Percentiles rank a stretch among this genome's conserved stretches.
These are phyloP conservation scores for Termitomyces bulborhizus DNA, from an alignment of 768 basidiomycete species.

Conservation along the genomic window DNA sequence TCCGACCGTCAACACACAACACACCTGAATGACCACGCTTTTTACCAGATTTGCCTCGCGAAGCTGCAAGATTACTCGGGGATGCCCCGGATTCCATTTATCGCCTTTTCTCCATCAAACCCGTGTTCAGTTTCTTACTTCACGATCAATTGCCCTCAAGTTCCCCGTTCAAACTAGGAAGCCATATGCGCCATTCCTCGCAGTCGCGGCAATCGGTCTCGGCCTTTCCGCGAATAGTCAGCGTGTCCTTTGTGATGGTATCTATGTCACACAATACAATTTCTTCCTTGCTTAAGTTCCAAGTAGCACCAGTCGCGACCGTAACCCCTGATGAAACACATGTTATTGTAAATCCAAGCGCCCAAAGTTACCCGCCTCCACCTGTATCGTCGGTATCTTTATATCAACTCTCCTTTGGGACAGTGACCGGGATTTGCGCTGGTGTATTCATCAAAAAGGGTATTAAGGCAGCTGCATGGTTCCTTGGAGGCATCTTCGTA, in stretches of 20 bases:
- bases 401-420: constrained; percentile 85
- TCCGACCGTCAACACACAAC: background rate
- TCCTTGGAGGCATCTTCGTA: constrained; percentile 88
- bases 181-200: constrained; percentile 12
- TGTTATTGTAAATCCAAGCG: background rate
- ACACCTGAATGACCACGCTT: background rate
- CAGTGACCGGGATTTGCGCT: constrained; percentile 81
- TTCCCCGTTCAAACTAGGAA: constrained; percentile 1
- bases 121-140: constrained; percentile 6
- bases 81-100: background rate
- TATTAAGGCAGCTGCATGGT: constrained; percentile 74
- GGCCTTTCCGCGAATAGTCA: constrained; percentile 32
- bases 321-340: constrained; percentile 3
- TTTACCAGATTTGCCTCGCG: constrained; percentile 4
- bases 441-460: constrained; percentile 96
- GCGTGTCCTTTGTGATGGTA: constrained; percentile 50
- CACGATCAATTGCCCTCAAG: background rate
- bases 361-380: constrained; percentile 37
- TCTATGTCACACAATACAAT: background rate
- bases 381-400: constrained; percentile 71
- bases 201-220: constrained; percentile 37
- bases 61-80: background rate
- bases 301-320: constrained; percentile 2
- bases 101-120: constrained; percentile 2
- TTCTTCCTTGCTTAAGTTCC: background rate